These are phyloP conservation scores for Emergomyces pasteurianus DNA, from an alignment of 2,329 filamentous ascomycete genomes.

Conservation along the genomic window DNA sequence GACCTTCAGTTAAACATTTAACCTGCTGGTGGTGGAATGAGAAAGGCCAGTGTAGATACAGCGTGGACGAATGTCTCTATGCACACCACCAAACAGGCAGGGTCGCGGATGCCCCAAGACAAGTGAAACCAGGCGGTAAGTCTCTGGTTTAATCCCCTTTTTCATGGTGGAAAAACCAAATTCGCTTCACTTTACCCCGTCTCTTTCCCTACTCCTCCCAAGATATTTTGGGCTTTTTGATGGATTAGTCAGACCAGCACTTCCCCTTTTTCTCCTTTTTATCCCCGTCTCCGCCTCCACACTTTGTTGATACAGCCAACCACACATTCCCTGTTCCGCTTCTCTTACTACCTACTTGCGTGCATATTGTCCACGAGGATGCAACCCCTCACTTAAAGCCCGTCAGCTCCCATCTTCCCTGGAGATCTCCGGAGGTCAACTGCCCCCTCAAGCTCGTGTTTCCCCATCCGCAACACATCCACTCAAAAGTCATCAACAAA, in stretches of 20 bases:
- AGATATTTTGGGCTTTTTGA: background rate
- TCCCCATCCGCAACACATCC: background rate
- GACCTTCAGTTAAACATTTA: slow-evolving; percentile 17
- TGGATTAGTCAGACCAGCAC: background rate
- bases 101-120: slow-evolving; percentile 9
- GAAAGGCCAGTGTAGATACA: slow-evolving; percentile 13
- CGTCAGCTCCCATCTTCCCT: background rate
- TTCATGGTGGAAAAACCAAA: background rate
- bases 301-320: background rate
- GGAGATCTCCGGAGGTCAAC: background rate
- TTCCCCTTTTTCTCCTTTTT: background rate
- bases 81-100: slow-evolving; percentile 16
- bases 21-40: slow-evolving; percentile 20
- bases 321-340: background rate
- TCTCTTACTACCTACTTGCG: background rate
- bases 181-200: background rate
- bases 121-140: slow-evolving; percentile 11
- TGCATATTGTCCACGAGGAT: background rate
- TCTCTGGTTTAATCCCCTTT: background rate
- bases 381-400: background rate
- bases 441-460: background rate
- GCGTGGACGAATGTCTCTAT: slow-evolving; percentile 16
- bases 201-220: background rate
- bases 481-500: background rate
- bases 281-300: background rate